These are phyloP conservation scores for Cladosporium phlei DNA, from an alignment of 2,329 filamentous ascomycete genomes.

Conservation along the genomic window DNA sequence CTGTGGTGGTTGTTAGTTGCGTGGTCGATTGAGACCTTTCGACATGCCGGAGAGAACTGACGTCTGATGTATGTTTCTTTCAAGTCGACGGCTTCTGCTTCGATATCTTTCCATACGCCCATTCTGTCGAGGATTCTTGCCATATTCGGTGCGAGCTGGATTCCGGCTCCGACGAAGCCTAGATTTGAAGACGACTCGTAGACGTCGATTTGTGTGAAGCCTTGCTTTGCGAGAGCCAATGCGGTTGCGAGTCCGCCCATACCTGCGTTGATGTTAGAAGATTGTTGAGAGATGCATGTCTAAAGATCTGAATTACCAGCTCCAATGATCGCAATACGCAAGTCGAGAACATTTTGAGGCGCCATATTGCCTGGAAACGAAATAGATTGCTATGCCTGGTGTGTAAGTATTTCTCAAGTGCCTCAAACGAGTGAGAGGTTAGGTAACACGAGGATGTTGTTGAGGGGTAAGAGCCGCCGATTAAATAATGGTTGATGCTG, in stretches of 20 bases:
- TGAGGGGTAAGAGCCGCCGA: not conserved
- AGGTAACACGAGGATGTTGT: not conserved
- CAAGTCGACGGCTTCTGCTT: slow-evolving; percentile 65
- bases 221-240: slow-evolving; percentile 68
- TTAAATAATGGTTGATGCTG: not conserved
- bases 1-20: slow-evolving; percentile 28
- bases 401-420: too few species aligned
- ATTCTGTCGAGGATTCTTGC: slow-evolving; percentile 67
- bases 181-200: slow-evolving; percentile 69
- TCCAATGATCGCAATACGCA: slow-evolving; percentile 33
- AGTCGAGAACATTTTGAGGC: slow-evolving; percentile 27
- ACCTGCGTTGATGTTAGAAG: slow-evolving; percentile 41
- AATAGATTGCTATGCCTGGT: too few species aligned
- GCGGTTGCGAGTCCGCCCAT: slow-evolving; percentile 74
- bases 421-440: too few species aligned
- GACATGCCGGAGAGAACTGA: slow-evolving; percentile 31
- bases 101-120: slow-evolving; percentile 68
- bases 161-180: slow-evolving; percentile 79
- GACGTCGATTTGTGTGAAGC: slow-evolving; percentile 68
- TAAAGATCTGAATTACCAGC: slow-evolving; percentile 23
- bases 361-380: slow-evolving; percentile 30
- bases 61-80: slow-evolving; percentile 67
- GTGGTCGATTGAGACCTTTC: not conserved
- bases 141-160: slow-evolving; percentile 80
- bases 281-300: too few species aligned